phyloP scores from a whole-genome alignment of 768 basidiomycete genomes.

The Tremella mesenterica region DNA sequence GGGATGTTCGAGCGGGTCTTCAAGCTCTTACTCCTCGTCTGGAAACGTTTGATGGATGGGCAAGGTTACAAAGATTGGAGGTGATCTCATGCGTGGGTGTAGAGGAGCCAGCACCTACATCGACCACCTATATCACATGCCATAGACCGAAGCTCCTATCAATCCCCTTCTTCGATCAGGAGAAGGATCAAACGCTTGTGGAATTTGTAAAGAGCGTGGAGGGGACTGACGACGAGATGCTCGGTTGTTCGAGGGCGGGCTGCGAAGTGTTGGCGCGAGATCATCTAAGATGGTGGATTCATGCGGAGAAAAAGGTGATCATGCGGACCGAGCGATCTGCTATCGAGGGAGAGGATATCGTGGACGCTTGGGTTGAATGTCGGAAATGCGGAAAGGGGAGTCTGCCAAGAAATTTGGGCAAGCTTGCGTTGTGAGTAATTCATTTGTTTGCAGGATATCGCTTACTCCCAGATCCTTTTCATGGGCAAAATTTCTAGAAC shows the following conservation, averaged over 20 bases:
- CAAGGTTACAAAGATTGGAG: constrained; percentile 24
- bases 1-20: constrained; percentile 34
- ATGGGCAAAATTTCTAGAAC: constrained; percentile 31
- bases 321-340: constrained; percentile 3
- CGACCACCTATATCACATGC: constrained; percentile 2
- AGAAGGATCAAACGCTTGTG: constrained; percentile 13
- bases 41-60: constrained; percentile 30
- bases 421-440: constrained; percentile 4
- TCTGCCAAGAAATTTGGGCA: background rate
- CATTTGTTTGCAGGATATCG: background rate
- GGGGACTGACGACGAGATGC: constrained; percentile 10
- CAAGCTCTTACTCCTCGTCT: constrained; percentile 11
- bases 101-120: background rate
- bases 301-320: constrained; percentile 15
- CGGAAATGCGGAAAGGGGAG: constrained; percentile 10
- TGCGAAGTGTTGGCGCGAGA: constrained; percentile 12
- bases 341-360: background rate
- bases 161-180: constrained; percentile 13
- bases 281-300: constrained; percentile 22
- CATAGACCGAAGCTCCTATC: constrained; percentile 6
- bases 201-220: constrained; percentile 8
- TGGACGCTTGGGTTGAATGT: constrained; percentile 24
- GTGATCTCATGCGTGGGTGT: constrained; percentile 15
- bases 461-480: constrained; percentile 15
- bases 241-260: constrained; percentile 8